phyloP scores from a whole-genome alignment of 345 rosid genomes.

The Excoecaria agallocha region DNA sequence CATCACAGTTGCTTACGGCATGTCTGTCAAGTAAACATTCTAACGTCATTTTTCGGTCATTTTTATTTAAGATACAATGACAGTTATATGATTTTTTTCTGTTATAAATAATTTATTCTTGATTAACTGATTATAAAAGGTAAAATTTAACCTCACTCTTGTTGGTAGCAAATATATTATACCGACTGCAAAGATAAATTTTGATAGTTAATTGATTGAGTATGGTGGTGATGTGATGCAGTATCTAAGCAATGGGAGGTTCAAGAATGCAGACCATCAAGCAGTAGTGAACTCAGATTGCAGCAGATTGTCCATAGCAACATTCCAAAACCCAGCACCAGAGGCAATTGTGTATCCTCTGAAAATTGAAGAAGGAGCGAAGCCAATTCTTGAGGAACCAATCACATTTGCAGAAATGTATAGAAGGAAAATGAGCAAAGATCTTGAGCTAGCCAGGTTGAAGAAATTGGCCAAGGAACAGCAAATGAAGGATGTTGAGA shows the following conservation, averaged over 20 bases:
- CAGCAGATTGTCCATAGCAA: slow-evolving; percentile 34
- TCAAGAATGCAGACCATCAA: slow-evolving; percentile 36
- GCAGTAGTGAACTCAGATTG: slow-evolving; percentile 34
- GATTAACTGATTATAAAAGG: too few relatives aligned
- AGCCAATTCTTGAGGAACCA: slow-evolving; percentile 25
- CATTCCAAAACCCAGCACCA: slow-evolving; percentile 36
- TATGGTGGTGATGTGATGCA: slow-evolving; percentile 3
- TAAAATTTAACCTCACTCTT: too few relatives aligned
- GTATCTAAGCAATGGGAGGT: slow-evolving; percentile 36
- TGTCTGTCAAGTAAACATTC: too few relatives aligned
- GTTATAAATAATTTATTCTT: too few relatives aligned
- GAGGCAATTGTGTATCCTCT: slow-evolving; percentile 33
- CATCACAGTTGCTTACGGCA: too few relatives aligned
- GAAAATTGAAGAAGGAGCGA: slow-evolving; percentile 25
- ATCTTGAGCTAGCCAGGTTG: slow-evolving; percentile 24
- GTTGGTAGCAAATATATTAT: too few relatives aligned
- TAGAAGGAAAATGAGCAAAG: slow-evolving; percentile 36
- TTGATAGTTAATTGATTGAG: background rate
- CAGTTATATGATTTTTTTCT: too few relatives aligned
- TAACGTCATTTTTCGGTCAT: too few relatives aligned
- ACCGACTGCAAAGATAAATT: too few relatives aligned
- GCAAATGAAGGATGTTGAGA: slow-evolving; percentile 12
- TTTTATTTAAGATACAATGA: too few relatives aligned
- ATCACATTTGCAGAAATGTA: slow-evolving; percentile 36
- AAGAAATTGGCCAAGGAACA: slow-evolving; percentile 30